Evolutionary conservation across 2,329 filamentous ascomycete species (phyloP).

Genomic region (Fusarium keratoplasticum): DNA sequence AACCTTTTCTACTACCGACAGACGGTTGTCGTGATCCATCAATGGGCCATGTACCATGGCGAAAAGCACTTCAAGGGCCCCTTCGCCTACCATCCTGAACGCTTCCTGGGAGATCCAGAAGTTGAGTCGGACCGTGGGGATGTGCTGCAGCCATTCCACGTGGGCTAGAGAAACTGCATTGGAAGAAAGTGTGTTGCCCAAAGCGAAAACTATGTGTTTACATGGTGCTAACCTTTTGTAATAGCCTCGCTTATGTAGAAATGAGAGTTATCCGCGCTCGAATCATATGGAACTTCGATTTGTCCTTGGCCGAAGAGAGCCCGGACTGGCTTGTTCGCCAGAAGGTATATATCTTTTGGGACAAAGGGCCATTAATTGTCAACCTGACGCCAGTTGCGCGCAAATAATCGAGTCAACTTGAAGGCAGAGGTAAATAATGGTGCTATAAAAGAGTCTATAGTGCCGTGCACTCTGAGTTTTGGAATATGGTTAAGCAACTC

Average conservation of each 20-base stretch:
- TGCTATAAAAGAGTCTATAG: not conserved
- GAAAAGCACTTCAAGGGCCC: slow-evolving; percentile 7
- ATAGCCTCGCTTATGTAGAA: not conserved
- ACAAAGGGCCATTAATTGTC: not conserved
- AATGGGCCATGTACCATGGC: slow-evolving; percentile 17
- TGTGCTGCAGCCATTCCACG: slow-evolving; percentile 13
- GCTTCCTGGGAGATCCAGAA: not conserved
- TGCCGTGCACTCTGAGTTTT: not conserved
- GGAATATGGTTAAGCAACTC: not conserved
- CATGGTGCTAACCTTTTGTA: not conserved
- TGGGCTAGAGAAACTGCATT: slow-evolving; percentile 6
- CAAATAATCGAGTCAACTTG: not conserved
- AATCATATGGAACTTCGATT: not conserved
- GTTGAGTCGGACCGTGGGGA: slow-evolving; percentile 4
- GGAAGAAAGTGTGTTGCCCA: slow-evolving; percentile 1
- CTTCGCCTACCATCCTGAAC: slow-evolving; percentile 13
- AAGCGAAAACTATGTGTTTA: not conserved
- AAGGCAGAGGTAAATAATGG: not conserved
- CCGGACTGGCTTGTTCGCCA: not conserved
- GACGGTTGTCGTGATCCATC: not conserved
- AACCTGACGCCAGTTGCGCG: not conserved
- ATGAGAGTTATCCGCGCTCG: not conserved
- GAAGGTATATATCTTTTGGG: not conserved
- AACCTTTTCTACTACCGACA: not conserved
- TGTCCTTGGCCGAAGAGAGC: not conserved